A percentile compares a stretch with the other conserved stretches of the same genome.
These are phyloP conservation scores for Talaromyces sp. DNA, from an alignment of 2,329 filamentous ascomycete species.

Conservation along the genomic window DNA sequence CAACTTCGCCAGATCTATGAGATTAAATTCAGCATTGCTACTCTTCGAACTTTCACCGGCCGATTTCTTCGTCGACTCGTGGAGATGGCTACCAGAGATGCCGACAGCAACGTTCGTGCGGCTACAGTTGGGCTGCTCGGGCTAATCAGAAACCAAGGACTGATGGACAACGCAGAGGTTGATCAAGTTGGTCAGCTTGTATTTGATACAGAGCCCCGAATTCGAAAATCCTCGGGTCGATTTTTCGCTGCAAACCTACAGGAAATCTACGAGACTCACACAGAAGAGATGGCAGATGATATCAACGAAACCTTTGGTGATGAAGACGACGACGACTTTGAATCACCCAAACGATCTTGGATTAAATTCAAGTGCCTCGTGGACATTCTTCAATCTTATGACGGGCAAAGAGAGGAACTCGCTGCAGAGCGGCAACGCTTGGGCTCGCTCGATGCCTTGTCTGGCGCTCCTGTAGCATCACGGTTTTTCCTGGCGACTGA, in stretches of 20 bases:
- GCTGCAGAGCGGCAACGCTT: conserved; percentile 18
- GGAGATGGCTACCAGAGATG: conserved; percentile 85
- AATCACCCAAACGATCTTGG: conserved; percentile 75
- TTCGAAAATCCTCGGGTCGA: conserved; percentile 79
- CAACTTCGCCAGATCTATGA: conserved; percentile 76
- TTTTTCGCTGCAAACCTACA: conserved; percentile 88
- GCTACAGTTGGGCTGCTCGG: conserved; percentile 77
- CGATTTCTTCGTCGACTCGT: conserved; percentile 80
- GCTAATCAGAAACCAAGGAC: conserved; percentile 71
- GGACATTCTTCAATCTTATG: conserved; percentile 76
- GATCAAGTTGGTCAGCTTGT: conserved; percentile 81
- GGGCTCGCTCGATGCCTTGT: conserved; percentile 37
- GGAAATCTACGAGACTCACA: conserved; percentile 69
- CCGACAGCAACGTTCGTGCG: conserved; percentile 73
- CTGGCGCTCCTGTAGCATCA: conserved; percentile 65
- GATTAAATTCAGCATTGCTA: conserved; percentile 68
- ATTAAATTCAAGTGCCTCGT: conserved; percentile 86
- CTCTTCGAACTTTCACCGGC: conserved; percentile 85
- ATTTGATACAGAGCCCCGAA: conserved; percentile 76
- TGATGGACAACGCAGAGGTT: conserved; percentile 87
- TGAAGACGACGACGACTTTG: conserved; percentile 65
- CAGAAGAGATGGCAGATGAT: conserved; percentile 78
- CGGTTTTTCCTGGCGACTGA: conserved; percentile 81
- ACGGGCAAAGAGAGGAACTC: conserved; percentile 51
- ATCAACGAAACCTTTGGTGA: conserved; percentile 70